Evolutionary conservation across 202 grass and related monocot genomes (phyloP), one percentile per base, ranked within the genome.

Genomic region (Bolboschoenoplectus hybrid): DNA sequence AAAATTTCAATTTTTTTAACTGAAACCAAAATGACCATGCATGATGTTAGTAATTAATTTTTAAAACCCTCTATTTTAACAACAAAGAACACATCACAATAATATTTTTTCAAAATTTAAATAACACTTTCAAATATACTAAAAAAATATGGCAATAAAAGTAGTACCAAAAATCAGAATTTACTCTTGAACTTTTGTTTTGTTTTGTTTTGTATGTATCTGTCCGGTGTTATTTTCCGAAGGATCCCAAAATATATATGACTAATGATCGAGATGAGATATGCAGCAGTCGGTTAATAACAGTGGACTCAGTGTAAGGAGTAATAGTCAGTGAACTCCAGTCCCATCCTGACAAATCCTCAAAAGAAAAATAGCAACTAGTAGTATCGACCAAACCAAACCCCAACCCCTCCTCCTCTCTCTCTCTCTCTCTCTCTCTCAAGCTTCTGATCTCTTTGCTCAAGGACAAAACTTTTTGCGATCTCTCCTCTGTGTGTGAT

Each of bases 401-500:
- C 62, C 86, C 81, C 70, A 56, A 20, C 69, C 51, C 61, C 13
- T 35, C 86, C 41, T 40, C 67, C 26, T 16, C 1, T 12, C 11
- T 43, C 32, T n/a, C 67, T 40, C 8, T 36, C 32, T 66, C 38
- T 46, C 36, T 66, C 63, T 57, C 14, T 16, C 55, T 4, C 19
- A 20, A 19, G 9, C 26, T 34, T 2, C 35, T 6, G 7, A 36
- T 43, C 71, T 53, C 72, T 14, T 45, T 84, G 64, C 64, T 34
- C 47, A 87, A 66, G 83, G 89, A 93, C 82, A 92, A 49, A 6
- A 73, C 69, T 85, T 90, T 56, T 50, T 79, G 63, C 84, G 81
- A 85, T 82, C 72, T 60, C 0, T n/a, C 55, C 14, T 58, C 5
- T 14, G 13, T 58, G 69, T 85, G 81, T 66, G 80, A 86, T 90